Evolutionary conservation across 805 yeast genomes (phyloP).

Genomic region (Vanderwaltozyma verrucispora): DNA sequence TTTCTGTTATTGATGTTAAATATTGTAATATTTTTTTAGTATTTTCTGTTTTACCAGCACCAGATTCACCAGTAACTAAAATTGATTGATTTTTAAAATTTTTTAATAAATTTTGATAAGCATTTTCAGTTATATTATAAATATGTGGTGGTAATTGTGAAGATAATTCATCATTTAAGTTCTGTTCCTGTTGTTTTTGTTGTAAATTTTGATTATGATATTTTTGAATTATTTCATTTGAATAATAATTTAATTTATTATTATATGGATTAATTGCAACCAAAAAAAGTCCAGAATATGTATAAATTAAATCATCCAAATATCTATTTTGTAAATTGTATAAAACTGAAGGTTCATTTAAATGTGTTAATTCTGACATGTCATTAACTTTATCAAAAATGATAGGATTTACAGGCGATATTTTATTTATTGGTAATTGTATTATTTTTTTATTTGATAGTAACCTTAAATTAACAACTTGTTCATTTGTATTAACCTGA

Average conservation of each 20-base stretch:
- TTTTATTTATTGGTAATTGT: conserved; percentile 27
- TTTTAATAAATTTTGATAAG: conserved; percentile 62
- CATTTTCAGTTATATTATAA: conserved; percentile 79
- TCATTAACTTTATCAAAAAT: conserved; percentile 87
- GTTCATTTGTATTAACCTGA: too few species aligned
- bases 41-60: conserved; percentile 98
- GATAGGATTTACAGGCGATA: conserved; percentile 60
- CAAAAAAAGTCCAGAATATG: conserved; percentile 88
- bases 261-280: conserved; percentile 95
- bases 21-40: conserved; percentile 92
- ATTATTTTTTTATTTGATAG: conserved; percentile 9
- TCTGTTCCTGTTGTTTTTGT: neutral
- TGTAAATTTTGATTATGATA: conserved; percentile 37
- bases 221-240: conserved; percentile 41
- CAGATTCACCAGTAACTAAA: conserved; percentile 96
- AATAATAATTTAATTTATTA: conserved; percentile 54
- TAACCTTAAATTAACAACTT: conserved; percentile 12
- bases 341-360: conserved; percentile 94
- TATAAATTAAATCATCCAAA: conserved; percentile 68
- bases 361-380: conserved; percentile 89
- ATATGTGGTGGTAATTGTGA: conserved; percentile 56
- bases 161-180: neutral
- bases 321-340: conserved; percentile 74
- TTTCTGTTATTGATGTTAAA: conserved; percentile 64
- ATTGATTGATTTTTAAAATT: conserved; percentile 77